A percentile compares a stretch with the other conserved stretches of the same genome.
Conservation (phyloP, 2,329 filamentous ascomycete species). For the Alternaria angustiovoidea region DNA sequence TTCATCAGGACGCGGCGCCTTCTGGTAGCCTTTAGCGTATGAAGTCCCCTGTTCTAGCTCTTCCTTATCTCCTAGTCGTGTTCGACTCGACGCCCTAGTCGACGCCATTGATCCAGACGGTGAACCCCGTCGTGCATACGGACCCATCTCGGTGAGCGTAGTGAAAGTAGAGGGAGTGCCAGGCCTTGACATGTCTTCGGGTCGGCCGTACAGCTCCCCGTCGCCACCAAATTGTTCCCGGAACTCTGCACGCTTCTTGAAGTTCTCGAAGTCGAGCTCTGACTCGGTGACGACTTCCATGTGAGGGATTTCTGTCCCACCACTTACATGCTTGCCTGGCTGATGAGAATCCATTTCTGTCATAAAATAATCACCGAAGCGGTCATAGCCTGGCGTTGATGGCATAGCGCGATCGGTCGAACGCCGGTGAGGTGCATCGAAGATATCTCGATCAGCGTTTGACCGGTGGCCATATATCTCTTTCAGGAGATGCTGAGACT, state of each 20-base stretch:
- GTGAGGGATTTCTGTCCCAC: conserved; percentile 53
- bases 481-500: conserved; percentile 83
- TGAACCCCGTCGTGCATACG: conserved; percentile 22
- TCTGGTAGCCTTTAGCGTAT: conserved; percentile 40
- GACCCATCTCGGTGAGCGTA: conserved; percentile 32
- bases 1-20: conserved; percentile 22
- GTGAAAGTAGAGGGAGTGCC: conserved; percentile 43
- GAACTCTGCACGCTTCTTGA: conserved; percentile 89
- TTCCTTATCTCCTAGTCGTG: conserved; percentile 25
- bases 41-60: conserved; percentile 33
- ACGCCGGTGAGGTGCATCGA: conserved; percentile 33
- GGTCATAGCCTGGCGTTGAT: conserved; percentile 64
- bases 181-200: conserved; percentile 60
- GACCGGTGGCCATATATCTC: conserved; percentile 83
- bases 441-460: conserved; percentile 59
- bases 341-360: conserved; percentile 74
- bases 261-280: conserved; percentile 87
- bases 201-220: conserved; percentile 65
- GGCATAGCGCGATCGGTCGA: conserved; percentile 50
- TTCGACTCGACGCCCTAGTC: conserved; percentile 33
- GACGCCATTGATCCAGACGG: conserved; percentile 19
- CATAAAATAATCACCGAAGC: conserved; percentile 77
- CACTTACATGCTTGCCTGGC: conserved; percentile 58
- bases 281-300: conserved; percentile 90
- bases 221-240: conserved; percentile 80